phyloP scores from a whole-genome alignment of 306 rosid genomes.

The Chamaecrista fasciculata region DNA sequence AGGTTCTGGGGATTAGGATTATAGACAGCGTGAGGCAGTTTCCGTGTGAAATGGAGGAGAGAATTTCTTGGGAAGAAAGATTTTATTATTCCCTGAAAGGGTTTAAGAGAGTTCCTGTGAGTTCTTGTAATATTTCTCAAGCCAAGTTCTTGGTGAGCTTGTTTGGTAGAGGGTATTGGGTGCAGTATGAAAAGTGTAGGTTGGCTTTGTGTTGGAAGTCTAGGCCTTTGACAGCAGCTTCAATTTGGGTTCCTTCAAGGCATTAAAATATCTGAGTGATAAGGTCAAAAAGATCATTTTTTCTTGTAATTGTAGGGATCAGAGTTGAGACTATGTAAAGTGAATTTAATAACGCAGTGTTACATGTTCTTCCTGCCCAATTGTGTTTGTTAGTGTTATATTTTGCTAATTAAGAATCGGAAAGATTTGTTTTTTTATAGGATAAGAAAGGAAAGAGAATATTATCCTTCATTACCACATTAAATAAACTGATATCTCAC shows the following conservation, averaged over 20 bases:
- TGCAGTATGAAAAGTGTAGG: conserved; percentile 42
- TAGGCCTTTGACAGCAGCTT: conserved; percentile 58
- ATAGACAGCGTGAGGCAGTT: conserved; percentile 56
- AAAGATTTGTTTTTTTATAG: background rate
- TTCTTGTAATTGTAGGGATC: conserved; percentile 15
- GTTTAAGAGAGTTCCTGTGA: conserved; percentile 46
- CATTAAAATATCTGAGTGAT: background rate
- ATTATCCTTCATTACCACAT: background rate
- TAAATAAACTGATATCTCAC: no score
- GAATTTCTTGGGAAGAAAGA: conserved; percentile 40
- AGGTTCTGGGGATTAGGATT: conserved; percentile 52
- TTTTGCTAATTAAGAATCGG: background rate
- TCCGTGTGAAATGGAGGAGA: conserved; percentile 45
- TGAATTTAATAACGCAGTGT: background rate
- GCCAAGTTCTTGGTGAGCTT: conserved; percentile 61
- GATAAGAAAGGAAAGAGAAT: background rate
- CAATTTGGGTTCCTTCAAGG: conserved; percentile 52
- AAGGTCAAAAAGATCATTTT: conserved; percentile 32
- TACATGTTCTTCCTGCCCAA: background rate
- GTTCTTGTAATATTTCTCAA: conserved; percentile 52
- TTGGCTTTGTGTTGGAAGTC: conserved; percentile 63
- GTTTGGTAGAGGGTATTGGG: conserved; percentile 64
- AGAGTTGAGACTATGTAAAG: background rate
- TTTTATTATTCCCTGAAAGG: conserved; percentile 41
- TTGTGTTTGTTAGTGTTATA: background rate